Conservation (phyloP, 192 early-diverging fungal species). For the Linnemannia zychae region DNA sequence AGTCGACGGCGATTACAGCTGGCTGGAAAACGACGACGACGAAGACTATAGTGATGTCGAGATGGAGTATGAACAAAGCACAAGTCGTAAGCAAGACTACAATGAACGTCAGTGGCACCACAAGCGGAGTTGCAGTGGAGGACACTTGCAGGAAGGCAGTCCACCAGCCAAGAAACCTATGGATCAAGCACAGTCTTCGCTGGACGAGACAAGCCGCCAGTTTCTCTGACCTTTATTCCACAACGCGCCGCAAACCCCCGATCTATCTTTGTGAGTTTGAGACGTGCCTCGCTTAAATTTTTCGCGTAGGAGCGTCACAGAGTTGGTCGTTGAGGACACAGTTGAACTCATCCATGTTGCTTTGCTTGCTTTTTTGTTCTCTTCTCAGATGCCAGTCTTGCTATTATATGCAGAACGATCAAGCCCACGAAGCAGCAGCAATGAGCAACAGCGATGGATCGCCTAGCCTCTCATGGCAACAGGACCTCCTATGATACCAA, state of each 20-base stretch:
- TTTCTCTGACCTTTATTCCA: conserved; percentile 13
- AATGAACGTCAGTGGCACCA: neutral
- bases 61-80: neutral
- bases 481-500: neutral
- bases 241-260: neutral
- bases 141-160: neutral
- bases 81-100: neutral
- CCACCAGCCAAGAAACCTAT: conserved; percentile 6
- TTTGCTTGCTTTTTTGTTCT: neutral
- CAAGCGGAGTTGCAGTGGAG: neutral
- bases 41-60: neutral
- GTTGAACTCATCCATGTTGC: neutral
- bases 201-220: conserved; percentile 34
- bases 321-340: neutral
- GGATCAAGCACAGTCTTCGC: conserved; percentile 16
- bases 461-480: neutral
- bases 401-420: neutral
- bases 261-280: neutral
- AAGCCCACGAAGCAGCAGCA: neutral
- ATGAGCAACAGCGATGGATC: neutral
- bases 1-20: conserved; percentile 19
- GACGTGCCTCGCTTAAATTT: neutral
- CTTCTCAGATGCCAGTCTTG: neutral
- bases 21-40: conserved; percentile 43
- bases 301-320: neutral